These are phyloP conservation scores for Datisca glomerata DNA, from an alignment of 306 rosid species.

Conservation along the genomic window DNA sequence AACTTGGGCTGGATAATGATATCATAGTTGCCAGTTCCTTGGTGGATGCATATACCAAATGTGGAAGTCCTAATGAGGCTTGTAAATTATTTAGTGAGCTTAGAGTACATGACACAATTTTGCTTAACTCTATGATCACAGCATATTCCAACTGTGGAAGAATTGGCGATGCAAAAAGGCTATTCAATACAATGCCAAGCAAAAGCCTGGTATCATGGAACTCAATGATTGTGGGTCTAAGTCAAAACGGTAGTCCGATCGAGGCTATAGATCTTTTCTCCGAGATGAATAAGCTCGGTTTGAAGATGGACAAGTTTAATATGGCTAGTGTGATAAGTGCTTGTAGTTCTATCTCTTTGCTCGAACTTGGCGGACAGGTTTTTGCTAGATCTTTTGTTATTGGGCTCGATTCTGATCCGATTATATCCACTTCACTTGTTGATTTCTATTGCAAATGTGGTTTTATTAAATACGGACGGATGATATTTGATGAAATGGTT, in stretches of 20 bases:
- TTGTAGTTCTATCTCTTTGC: slow-evolving; percentile 49
- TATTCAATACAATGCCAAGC: slow-evolving; percentile 38
- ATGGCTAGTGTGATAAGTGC: slow-evolving; percentile 57
- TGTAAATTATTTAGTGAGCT: slow-evolving; percentile 63
- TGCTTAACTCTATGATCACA: slow-evolving; percentile 68
- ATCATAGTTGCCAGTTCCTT: slow-evolving; percentile 51
- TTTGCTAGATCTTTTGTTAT: slow-evolving; percentile 39
- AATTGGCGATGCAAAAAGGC: slow-evolving; percentile 53
- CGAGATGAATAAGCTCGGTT: slow-evolving; percentile 40
- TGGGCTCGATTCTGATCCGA: slow-evolving; percentile 49
- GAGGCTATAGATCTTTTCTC: slow-evolving; percentile 50
- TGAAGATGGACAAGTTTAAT: slow-evolving; percentile 60
- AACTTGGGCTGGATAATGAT: slow-evolving; percentile 38
- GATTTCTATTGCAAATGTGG: slow-evolving; percentile 79
- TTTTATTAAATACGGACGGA: slow-evolving; percentile 35
- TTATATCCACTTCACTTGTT: slow-evolving; percentile 52
- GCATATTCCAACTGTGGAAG: slow-evolving; percentile 55
- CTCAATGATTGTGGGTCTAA: slow-evolving; percentile 53
- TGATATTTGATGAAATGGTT: slow-evolving; percentile 40
- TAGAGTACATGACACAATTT: slow-evolving; percentile 39
- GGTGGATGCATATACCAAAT: slow-evolving; percentile 64
- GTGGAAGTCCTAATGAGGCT: slow-evolving; percentile 47
- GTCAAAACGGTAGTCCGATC: slow-evolving; percentile 48
- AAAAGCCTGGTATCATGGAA: slow-evolving; percentile 78
- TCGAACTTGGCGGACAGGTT: slow-evolving; percentile 60